Evolutionary conservation across 2,329 filamentous ascomycete species (phyloP).

Genomic region (Diaporthe humulicola): DNA sequence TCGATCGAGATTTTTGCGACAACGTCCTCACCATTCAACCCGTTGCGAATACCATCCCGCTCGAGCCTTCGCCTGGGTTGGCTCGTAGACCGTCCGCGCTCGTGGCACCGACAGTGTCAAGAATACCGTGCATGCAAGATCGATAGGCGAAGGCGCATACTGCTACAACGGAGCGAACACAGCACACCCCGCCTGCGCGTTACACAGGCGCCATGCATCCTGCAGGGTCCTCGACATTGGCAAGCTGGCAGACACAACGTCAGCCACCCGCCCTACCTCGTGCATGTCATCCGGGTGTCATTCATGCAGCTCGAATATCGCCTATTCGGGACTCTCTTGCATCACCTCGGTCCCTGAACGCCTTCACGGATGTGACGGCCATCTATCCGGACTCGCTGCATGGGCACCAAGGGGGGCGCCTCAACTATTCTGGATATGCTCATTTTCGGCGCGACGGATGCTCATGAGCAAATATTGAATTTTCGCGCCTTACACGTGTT

Average conservation of each 20-base stretch:
- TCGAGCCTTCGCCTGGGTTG: neutral
- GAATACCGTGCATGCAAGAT: constrained; percentile 19
- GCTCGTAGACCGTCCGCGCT: neutral
- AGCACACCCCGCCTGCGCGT: constrained; percentile 34
- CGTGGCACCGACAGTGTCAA: neutral
- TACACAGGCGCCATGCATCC: constrained; percentile 45
- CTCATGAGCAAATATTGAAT: constrained; percentile 40
- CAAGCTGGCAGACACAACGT: constrained; percentile 23
- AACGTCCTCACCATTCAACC: neutral
- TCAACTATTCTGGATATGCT: neutral
- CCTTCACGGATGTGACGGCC: neutral
- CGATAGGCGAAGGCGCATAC: constrained; percentile 1
- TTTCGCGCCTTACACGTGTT: constrained; percentile 44
- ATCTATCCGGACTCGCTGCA: neutral
- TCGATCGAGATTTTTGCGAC: neutral
- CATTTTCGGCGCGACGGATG: neutral
- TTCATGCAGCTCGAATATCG: neutral
- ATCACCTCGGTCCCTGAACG: neutral
- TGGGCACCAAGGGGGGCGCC: neutral
- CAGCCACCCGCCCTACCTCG: constrained; percentile 29
- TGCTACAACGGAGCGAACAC: constrained; percentile 13
- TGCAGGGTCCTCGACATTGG: constrained; percentile 42
- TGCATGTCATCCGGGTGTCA: neutral
- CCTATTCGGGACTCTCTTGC: neutral
- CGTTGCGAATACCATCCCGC: too few relatives aligned